Evolutionary conservation across 345 rosid species (phyloP), one percentile per base, ranked within the genome.

Genomic region (Laguncularia racemosa): DNA sequence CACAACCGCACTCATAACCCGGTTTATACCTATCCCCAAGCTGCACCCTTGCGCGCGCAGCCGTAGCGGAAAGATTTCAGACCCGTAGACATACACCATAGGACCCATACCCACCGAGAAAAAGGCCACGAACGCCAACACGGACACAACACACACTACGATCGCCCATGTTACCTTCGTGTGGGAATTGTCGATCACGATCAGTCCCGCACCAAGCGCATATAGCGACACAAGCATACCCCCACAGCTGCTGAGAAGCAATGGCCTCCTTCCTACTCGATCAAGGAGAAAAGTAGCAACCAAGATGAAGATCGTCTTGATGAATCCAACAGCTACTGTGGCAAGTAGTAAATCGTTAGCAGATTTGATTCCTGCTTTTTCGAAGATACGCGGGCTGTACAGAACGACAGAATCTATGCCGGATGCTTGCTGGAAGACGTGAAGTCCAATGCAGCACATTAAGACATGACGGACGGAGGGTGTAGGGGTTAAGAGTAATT

Each of bases 31-130:
- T 43, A 87, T 97, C 0, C 67, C 97, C 38, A 84, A 60, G 57
- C 96, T 74, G 65, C 83, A 54, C 0, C 96, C 97, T 13, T 89
- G 97, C 0, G 97, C 95, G 3, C 99, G 83, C 48, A 93, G 72
- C 67, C 79, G 58, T 63, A 95, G 60, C 6, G 99, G 99, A 48
- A 93, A 85, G 14, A 93, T 85, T 81, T 93, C 99, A 1, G 95
- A 73, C 65, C 81, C 82, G 52, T 89, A 93, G 2, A 93, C 96
- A 88, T 91, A 84, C 1, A 95, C 56, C 17, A 89, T 75, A 0
- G 97, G 99, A 7, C 99, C 99, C 68, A 91, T 61, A 44, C 99
- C 99, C 3, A 93, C 87, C 1, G 97, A 90, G 62, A 93, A 93
- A 54, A 66, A 60, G 0, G 88, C 85, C 18, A 93, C 99, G 62